Evolutionary conservation across 306 rosid species (phyloP).

Genomic region (Cucurbita argyrosperma): DNA sequence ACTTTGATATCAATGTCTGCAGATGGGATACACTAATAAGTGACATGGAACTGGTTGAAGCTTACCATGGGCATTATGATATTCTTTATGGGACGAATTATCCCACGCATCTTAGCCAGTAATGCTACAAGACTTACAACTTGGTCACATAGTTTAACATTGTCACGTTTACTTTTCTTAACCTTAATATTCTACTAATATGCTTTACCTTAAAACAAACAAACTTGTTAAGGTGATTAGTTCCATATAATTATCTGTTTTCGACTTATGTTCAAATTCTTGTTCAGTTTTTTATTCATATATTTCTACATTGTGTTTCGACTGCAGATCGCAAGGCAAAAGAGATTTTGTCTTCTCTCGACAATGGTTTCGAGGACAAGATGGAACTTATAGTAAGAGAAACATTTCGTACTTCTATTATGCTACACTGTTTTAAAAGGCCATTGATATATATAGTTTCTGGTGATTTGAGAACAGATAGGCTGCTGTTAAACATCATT

Average conservation of each 20-base stretch:
- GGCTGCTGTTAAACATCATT: neutral
- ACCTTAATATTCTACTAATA: neutral
- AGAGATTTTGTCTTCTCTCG: constrained; percentile 83
- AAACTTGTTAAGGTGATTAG: neutral
- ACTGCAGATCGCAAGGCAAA: constrained; percentile 74
- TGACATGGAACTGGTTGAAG: constrained; percentile 67
- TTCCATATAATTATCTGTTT: neutral
- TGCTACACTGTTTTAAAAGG: neutral
- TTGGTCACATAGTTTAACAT: neutral
- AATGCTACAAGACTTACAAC: constrained; percentile 14
- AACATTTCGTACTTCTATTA: neutral
- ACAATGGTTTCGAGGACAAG: constrained; percentile 91
- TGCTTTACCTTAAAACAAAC: neutral
- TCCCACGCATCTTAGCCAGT: constrained; percentile 79
- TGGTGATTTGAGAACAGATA: neutral
- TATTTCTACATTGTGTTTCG: constrained; percentile 6
- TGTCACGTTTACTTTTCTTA: neutral
- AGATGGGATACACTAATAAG: constrained; percentile 99
- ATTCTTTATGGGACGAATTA: constrained; percentile 74
- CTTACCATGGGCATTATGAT: constrained; percentile 73
- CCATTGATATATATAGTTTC: neutral
- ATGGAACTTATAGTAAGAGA: constrained; percentile 83
- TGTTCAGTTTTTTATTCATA: neutral
- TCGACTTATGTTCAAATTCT: neutral
- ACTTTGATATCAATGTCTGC: constrained; percentile 10